phyloP scores from a whole-genome alignment of 352 stramenopile genomes.

The Pythium chondricola region DNA sequence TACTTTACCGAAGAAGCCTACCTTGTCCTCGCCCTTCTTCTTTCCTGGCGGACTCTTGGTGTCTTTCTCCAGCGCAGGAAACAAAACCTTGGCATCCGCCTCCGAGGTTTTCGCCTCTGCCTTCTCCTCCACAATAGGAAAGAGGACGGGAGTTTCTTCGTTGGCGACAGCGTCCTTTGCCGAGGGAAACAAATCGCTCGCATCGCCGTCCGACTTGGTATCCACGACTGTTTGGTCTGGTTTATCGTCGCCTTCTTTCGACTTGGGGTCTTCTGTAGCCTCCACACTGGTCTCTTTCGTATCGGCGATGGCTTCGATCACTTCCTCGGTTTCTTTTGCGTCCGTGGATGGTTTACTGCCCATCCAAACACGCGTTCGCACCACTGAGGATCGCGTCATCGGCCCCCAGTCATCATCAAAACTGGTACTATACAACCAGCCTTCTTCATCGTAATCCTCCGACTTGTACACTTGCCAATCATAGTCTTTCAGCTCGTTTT shows the following conservation, averaged over 20 bases:
- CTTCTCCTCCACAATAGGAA: neutral
- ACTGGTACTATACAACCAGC: conserved; percentile 71
- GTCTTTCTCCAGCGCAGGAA: conserved; percentile 2
- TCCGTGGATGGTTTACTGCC: conserved; percentile 21
- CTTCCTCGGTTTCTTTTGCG: conserved; percentile 21
- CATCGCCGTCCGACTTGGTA: neutral
- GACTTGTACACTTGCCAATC: conserved; percentile 78
- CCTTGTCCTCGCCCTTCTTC: conserved; percentile 16
- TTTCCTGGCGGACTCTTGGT: conserved; percentile 2
- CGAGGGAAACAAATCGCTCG: conserved; percentile 16
- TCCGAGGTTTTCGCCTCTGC: neutral
- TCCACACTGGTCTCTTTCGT: conserved; percentile 8
- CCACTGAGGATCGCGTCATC: conserved; percentile 54
- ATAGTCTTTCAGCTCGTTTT: conserved; percentile 53
- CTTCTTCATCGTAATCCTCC: conserved; percentile 80
- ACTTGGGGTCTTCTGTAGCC: conserved; percentile 1
- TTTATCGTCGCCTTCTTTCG: conserved; percentile 2
- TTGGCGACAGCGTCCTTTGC: too few species aligned
- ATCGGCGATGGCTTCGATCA: neutral
- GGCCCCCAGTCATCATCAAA: conserved; percentile 60
- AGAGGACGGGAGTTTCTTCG: neutral
- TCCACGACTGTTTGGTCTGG: neutral
- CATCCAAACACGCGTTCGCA: conserved; percentile 82
- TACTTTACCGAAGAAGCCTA: conserved; percentile 59
- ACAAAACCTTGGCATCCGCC: conserved; percentile 14